These are phyloP conservation scores for Verticillium isaacii DNA, from an alignment of 2,329 filamentous ascomycete genomes.

Conservation along the genomic window DNA sequence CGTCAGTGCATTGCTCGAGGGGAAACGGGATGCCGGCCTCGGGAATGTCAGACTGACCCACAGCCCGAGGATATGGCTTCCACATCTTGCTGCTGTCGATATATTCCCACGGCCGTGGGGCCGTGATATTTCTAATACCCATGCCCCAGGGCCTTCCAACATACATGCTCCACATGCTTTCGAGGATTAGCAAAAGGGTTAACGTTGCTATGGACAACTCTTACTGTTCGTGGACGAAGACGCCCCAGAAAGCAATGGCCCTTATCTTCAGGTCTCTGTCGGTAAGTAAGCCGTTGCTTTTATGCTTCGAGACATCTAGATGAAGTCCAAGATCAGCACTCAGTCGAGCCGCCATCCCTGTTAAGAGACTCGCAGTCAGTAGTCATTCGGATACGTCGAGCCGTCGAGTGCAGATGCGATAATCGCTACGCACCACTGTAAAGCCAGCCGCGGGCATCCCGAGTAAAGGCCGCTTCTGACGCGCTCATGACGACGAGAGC, in stretches of 20 bases:
- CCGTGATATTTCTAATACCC: constrained; percentile 19
- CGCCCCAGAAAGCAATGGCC: constrained; percentile 12
- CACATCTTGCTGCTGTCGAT: constrained; percentile 11
- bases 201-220: background rate
- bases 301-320: constrained; percentile 9
- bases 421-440: constrained; percentile 16
- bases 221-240: constrained; percentile 8
- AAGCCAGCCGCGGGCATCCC: constrained; percentile 20
- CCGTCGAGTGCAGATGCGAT: background rate
- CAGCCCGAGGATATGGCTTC: constrained; percentile 1
- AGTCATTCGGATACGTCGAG: too few species aligned
- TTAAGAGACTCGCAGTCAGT: background rate
- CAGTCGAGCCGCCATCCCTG: constrained; percentile 13
- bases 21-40: background rate
- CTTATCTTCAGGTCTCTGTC: constrained; percentile 9
- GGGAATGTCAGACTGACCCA: background rate
- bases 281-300: constrained; percentile 2
- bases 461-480: constrained; percentile 19
- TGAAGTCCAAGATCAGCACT: constrained; percentile 14
- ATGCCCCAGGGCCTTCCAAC: constrained; percentile 18
- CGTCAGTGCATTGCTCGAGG: background rate
- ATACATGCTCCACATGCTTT: constrained; percentile 14
- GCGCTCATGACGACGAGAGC: constrained; percentile 19
- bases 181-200: background rate
- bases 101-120: constrained; percentile 15